These are phyloP conservation scores for Macrolepiota dolichaula DNA, from an alignment of 768 basidiomycete genomes.

Conservation along the genomic window DNA sequence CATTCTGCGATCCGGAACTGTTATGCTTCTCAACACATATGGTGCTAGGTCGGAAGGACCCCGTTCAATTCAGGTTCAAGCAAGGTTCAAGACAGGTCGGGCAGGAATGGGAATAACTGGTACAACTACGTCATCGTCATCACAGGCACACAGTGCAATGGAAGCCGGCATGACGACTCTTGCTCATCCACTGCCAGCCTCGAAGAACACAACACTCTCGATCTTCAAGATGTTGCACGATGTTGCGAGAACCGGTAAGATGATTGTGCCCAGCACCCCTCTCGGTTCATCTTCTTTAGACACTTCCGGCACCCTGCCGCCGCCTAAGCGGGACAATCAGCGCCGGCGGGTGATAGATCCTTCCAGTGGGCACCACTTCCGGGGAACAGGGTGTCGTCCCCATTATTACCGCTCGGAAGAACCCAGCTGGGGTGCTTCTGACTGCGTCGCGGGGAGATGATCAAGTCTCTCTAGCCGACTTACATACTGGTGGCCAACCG, in stretches of 20 bases:
- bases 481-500: neutral
- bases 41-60: neutral
- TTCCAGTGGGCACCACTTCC: neutral
- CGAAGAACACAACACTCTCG: neutral
- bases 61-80: neutral
- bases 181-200: neutral
- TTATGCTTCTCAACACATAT: neutral
- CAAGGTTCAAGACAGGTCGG: neutral
- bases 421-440: neutral
- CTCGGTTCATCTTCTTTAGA: neutral
- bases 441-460: neutral
- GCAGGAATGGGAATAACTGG: neutral
- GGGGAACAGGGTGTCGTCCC: neutral
- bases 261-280: no score
- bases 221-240: neutral
- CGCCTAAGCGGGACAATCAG: neutral
- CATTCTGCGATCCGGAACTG: neutral
- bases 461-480: neutral
- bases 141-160: neutral
- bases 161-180: neutral
- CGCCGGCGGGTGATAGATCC: neutral
- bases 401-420: constrained; percentile 2
- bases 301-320: neutral
- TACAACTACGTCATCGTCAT: neutral
- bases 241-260: neutral